Evolutionary conservation across 129 eudicot species (phyloP).

Genomic region (Lonicera japonica): DNA sequence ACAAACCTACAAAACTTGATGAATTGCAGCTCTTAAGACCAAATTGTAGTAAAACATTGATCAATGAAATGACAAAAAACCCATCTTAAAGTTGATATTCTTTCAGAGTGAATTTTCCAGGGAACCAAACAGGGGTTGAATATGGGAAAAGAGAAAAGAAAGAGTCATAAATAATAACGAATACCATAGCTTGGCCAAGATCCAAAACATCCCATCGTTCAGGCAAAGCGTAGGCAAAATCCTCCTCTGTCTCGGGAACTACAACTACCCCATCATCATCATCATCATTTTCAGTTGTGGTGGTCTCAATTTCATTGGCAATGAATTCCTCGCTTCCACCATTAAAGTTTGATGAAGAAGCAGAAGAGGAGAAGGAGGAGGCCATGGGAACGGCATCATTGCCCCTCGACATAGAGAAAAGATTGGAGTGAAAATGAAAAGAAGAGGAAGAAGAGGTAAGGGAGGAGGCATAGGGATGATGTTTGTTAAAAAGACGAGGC

Average conservation of each 20-base stretch:
- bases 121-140: neutral
- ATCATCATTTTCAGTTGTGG: conserved; percentile 18
- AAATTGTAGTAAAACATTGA: too few relatives aligned
- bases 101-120: too few relatives aligned
- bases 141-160: neutral
- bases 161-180: too few relatives aligned
- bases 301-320: conserved; percentile 4
- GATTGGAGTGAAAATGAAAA: neutral
- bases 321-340: conserved; percentile 5
- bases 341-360: conserved; percentile 7
- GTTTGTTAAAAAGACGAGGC: neutral
- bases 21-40: too few relatives aligned
- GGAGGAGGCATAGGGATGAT: neutral
- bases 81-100: too few relatives aligned
- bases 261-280: conserved; percentile 28
- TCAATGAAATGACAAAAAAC: too few relatives aligned
- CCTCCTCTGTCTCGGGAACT: conserved; percentile 25
- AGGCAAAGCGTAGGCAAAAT: conserved; percentile 27
- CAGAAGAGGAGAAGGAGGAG: neutral
- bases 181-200: conserved; percentile 99
- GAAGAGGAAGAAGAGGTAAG: neutral
- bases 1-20: too few relatives aligned
- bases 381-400: conserved; percentile 1
- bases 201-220: conserved; percentile 86
- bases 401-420: conserved; percentile 9